A percentile compares a stretch with the other conserved stretches of the same genome.
Conservation (phyloP, 805 yeast genomes). For the Sugiyamaella floridensis region DNA sequence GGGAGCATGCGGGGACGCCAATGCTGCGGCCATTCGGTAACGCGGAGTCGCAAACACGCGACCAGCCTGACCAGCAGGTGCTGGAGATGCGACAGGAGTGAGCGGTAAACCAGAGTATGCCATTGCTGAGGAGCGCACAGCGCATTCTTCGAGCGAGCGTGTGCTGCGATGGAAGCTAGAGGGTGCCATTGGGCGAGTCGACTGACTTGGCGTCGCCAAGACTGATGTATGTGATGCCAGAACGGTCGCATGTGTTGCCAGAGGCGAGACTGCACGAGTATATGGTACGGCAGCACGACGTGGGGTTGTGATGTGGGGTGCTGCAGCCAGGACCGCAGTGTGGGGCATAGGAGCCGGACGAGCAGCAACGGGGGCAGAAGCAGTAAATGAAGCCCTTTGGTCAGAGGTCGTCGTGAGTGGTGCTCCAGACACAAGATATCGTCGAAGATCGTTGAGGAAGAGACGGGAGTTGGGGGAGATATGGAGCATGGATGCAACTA, state of each 20-base stretch:
- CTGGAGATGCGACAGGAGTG: background rate
- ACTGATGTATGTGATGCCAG: background rate
- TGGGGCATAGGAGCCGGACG: no score
- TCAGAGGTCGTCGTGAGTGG: background rate
- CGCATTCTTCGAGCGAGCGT: background rate
- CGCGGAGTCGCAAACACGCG: background rate
- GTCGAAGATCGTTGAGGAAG: background rate
- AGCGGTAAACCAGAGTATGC: background rate
- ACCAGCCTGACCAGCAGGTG: background rate
- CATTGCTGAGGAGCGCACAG: background rate
- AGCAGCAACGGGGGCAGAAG: no score
- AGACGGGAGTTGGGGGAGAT: background rate
- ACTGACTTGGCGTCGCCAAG: background rate
- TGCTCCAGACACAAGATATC: background rate
- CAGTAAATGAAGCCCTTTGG: no score
- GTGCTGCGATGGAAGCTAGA: background rate
- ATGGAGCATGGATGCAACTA: background rate
- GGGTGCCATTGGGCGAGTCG: background rate
- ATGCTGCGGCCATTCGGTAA: background rate
- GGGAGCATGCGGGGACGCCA: background rate
- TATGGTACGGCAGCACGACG: no score
- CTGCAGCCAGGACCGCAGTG: no score
- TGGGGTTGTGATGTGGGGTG: no score
- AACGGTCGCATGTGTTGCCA: background rate
- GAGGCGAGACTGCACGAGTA: background rate